Conservation (phyloP, 2,329 filamentous ascomycete genomes). For the Ophiostoma ulmi region DNA sequence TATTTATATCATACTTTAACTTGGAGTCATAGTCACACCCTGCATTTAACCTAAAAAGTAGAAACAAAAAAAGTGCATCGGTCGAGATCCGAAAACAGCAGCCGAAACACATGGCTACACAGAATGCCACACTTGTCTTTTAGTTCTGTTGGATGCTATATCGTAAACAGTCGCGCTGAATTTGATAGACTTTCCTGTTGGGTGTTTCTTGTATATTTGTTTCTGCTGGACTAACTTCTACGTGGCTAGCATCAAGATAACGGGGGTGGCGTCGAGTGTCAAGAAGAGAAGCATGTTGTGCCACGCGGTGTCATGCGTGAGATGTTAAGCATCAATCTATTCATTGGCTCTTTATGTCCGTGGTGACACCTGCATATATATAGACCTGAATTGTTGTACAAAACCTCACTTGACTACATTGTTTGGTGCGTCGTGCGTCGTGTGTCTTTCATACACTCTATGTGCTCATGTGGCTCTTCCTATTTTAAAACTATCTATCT, state of each 20-base stretch:
- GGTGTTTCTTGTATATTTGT: background rate
- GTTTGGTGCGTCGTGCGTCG: background rate
- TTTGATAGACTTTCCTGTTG: background rate
- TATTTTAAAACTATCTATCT: background rate
- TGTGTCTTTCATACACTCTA: background rate
- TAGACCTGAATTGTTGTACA: background rate
- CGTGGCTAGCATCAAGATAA: background rate
- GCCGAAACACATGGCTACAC: constrained; percentile 5
- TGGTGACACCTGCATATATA: background rate
- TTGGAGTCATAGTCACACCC: background rate
- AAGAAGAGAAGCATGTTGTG: background rate
- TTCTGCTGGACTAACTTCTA: background rate
- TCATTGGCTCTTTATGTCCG: background rate
- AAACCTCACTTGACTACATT: background rate
- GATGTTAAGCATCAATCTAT: background rate
- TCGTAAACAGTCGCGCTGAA: background rate
- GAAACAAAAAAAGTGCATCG: background rate
- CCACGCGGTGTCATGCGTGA: background rate
- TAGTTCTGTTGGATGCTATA: background rate
- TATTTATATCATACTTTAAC: background rate
- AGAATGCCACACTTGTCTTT: background rate
- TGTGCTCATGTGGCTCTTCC: background rate
- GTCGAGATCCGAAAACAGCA: background rate
- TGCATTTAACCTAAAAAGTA: background rate
- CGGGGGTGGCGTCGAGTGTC: constrained; percentile 8